These are phyloP conservation scores for Colletotrichum sp. DNA, from an alignment of 2,329 filamentous ascomycete genomes.

Conservation along the genomic window DNA sequence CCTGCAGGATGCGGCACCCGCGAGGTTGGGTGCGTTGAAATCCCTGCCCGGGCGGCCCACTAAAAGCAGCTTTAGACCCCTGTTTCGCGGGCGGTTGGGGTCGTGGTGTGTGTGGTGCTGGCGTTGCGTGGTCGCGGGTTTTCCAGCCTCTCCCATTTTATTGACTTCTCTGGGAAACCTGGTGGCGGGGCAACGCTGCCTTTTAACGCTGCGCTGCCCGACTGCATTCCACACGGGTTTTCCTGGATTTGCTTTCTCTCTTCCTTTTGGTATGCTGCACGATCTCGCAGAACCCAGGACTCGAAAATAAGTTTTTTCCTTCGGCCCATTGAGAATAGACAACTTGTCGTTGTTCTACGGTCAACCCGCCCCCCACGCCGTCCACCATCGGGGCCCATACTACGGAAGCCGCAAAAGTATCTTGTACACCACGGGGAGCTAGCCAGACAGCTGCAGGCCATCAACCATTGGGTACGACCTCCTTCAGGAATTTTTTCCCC, in stretches of 20 bases:
- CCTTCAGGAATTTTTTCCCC: not conserved
- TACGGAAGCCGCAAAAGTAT: not conserved
- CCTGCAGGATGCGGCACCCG: not conserved
- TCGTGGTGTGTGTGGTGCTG: not conserved
- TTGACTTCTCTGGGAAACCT: constrained; percentile 36
- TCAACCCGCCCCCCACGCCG: not conserved
- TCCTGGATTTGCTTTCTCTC: not conserved
- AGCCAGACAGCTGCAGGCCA: not conserved
- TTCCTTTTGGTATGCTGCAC: not conserved
- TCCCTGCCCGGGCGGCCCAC: not conserved
- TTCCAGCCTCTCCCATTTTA: constrained; percentile 38
- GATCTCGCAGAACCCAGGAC: not conserved
- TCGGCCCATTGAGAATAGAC: not conserved
- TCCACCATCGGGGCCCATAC: not conserved
- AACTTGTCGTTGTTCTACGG: not conserved
- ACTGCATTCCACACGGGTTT: constrained; percentile 5
- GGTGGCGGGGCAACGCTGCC: constrained; percentile 54
- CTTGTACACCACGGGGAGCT: not conserved
- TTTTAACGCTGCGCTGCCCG: constrained; percentile 35
- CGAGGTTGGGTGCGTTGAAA: constrained; percentile 17
- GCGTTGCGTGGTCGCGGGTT: constrained; percentile 1
- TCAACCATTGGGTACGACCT: not conserved
- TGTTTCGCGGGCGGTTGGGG: constrained; percentile 16
- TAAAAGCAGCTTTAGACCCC: constrained; percentile 12
- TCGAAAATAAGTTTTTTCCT: not conserved